Base-by-base conservation (phyloP, 257 asterid species). In the Ilex asprella region DNA sequence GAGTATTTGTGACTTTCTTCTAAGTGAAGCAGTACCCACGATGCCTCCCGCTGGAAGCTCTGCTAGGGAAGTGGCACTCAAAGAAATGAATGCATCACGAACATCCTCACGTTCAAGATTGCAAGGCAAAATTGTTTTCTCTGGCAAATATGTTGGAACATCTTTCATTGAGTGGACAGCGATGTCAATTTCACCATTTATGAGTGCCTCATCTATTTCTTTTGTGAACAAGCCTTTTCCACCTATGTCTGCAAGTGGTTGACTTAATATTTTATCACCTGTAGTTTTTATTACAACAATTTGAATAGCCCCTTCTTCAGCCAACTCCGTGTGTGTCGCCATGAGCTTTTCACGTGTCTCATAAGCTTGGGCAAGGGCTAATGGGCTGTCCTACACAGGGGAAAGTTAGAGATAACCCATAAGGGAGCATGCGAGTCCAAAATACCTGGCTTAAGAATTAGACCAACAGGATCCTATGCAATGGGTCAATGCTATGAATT, bases 81-180 rank as follows among this genome's bases (percentile, higher is more conserved):
- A 60, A 74, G 96, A 89, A 58, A 89, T 93, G 68, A 93, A 93
- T 30, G 96, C 99, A 76, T 93, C 99, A 2, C 96, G 83, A 35
- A 87, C 97, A 66, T 93, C 99, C 79, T 93, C 99, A 56, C 99
- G 84, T 12, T 96, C 92, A 46, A 93, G 95, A 75, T 93, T 93
- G 82, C 99, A 93, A 10, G 97, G 99, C 43, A 93, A 63, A 61
- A 89, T 82, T 12, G 79, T 93, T 65, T 81, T 78, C 10, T 85
- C 83, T 1, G 99, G 99, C 60, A 93, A 83, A 85, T 93, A 93
- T 8, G 97, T 93, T 0, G 97, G 99, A 27, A 93, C 97, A 74
- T 93, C 97, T 78, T 93, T 93, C 99, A 93, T 89, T 16, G 99
- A 89, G 83, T 93, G 99, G 31, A 93, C 97, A 67, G 99, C 97